These are phyloP conservation scores for Protomyces inundatus DNA, from an alignment of 1,139 yeast species.

Conservation along the genomic window DNA sequence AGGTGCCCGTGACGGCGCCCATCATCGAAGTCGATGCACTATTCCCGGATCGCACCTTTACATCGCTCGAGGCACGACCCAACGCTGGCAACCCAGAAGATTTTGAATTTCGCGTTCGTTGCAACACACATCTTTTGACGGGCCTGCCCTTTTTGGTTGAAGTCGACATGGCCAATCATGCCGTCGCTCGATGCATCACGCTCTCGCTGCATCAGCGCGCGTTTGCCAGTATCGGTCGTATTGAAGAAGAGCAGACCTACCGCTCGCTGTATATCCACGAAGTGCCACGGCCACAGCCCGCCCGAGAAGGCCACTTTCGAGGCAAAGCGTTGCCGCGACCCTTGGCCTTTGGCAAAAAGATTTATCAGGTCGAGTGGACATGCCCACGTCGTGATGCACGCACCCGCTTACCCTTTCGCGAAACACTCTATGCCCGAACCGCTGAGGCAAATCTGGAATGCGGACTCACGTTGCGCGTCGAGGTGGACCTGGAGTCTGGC, in stretches of 20 bases:
- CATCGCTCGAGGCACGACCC: constrained; percentile 12
- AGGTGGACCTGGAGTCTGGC: constrained; percentile 5
- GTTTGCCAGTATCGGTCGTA: constrained; percentile 3
- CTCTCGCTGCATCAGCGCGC: constrained; percentile 15
- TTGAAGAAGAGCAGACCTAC: constrained; percentile 4
- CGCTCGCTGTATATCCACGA: constrained; percentile 21
- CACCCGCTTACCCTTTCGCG: constrained; percentile 4
- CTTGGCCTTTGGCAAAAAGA: constrained; percentile 1
- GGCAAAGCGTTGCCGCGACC: constrained; percentile 10
- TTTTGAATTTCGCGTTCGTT: constrained; percentile 19
- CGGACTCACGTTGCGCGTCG: constrained; percentile 11
- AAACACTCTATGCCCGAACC: constrained; percentile 9
- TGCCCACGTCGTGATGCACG: constrained; percentile 8
- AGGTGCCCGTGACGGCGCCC: constrained; percentile 7
- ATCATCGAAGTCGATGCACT: constrained; percentile 16
- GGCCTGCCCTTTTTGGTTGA: constrained; percentile 24
- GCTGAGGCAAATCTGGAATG: constrained; percentile 13
- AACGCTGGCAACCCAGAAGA: constrained; percentile 1
- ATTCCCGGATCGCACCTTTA: constrained; percentile 15
- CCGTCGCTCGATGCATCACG: constrained; percentile 2
- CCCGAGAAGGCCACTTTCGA: constrained; percentile 5
- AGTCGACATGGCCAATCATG: constrained; percentile 13
- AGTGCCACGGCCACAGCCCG: constrained; percentile 1
- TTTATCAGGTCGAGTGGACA: constrained; percentile 17
- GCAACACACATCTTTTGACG: constrained; percentile 15